Evolutionary conservation across 164 flowering plant genomes (phyloP).

Genomic region (Berberis thunbergii): DNA sequence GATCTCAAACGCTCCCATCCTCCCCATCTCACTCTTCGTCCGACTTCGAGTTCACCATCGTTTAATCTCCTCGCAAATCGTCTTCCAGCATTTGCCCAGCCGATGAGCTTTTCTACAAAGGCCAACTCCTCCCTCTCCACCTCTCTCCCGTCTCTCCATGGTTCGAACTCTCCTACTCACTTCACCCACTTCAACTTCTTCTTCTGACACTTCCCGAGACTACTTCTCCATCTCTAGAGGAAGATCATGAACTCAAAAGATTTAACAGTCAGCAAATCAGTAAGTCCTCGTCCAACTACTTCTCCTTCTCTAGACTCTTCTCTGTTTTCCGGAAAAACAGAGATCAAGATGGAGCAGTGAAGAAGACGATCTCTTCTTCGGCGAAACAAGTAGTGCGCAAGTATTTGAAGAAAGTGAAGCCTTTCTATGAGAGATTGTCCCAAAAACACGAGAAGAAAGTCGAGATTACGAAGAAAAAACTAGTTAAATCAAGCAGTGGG

Average conservation of each 20-base stretch:
- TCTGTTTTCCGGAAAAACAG: conserved; percentile 51
- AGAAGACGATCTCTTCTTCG: not conserved
- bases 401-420: conserved; percentile 80
- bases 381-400: conserved; percentile 45
- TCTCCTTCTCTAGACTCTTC: conserved; percentile 58
- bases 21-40: conserved; percentile 75
- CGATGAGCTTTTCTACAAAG: conserved; percentile 93
- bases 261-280: not conserved
- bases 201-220: conserved; percentile 38
- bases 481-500: not conserved
- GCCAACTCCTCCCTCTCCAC: conserved; percentile 85
- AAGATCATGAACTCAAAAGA: conserved; percentile 14
- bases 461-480: not conserved
- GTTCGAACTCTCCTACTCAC: conserved; percentile 64
- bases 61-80: conserved; percentile 49
- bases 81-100: conserved; percentile 54
- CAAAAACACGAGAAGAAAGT: conserved; percentile 26
- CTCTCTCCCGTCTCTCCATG: conserved; percentile 77
- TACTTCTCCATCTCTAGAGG: conserved; percentile 53
- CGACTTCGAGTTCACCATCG: conserved; percentile 85
- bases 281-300: conserved; percentile 26
- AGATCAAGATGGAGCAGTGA: conserved; percentile 5
- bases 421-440: conserved; percentile 60
- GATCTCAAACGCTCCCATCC: conserved; percentile 38
- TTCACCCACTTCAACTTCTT: conserved; percentile 39